These are phyloP conservation scores for Pseudognaphalium luteoalbum DNA, from an alignment of 129 eudicot species.

Conservation along the genomic window DNA sequence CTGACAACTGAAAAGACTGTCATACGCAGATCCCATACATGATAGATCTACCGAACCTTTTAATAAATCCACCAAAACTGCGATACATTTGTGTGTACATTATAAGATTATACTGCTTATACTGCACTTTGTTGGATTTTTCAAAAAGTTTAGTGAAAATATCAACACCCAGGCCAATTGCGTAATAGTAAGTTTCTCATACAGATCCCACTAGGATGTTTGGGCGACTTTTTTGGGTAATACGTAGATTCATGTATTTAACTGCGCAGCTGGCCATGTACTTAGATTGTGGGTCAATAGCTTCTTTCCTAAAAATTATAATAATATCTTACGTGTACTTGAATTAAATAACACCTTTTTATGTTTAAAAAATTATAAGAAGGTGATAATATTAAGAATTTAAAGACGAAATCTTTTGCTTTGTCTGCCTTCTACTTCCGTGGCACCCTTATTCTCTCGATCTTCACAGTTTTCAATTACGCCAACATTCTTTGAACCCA, in stretches of 20 bases:
- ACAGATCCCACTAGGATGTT: not conserved
- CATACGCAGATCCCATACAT: too few relatives aligned
- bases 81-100: too few relatives aligned
- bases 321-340: not conserved
- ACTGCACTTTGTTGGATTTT: too few relatives aligned
- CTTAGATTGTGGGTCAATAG: not conserved
- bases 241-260: not conserved
- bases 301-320: not conserved
- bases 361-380: not conserved
- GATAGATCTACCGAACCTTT: too few relatives aligned
- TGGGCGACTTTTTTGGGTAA: not conserved
- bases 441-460: conserved; percentile 3
- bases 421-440: conserved; percentile 20
- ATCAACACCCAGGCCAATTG: too few relatives aligned
- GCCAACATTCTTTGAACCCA: conserved; percentile 14
- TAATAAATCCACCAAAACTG: too few relatives aligned
- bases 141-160: too few relatives aligned
- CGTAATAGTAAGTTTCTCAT: not conserved
- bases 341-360: not conserved
- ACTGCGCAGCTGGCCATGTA: not conserved
- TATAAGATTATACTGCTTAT: too few relatives aligned
- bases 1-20: too few relatives aligned
- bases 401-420: conserved; percentile 25
- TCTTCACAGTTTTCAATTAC: conserved; percentile 5
- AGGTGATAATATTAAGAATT: conserved; percentile 9